A percentile compares a stretch with the other conserved stretches of the same genome.
Evolutionary conservation across 768 basidiomycete species (phyloP).

Genomic region (Chalciporus sphaerocephalus): DNA sequence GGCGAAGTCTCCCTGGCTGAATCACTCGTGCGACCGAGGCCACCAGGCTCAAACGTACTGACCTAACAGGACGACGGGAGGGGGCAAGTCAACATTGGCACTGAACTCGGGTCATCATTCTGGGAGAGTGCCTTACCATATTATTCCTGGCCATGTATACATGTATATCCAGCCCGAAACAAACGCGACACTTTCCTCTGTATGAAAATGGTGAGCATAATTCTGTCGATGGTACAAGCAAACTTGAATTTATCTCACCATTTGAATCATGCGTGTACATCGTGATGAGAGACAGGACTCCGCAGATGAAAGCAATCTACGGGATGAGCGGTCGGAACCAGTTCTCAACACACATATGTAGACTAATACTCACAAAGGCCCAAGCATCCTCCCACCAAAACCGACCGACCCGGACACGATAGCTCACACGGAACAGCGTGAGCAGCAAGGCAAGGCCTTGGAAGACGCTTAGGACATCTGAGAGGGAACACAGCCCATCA

Average conservation of each 20-base stretch:
- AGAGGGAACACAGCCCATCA: too few species aligned
- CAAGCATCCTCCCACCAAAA: too few species aligned
- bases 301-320: not conserved
- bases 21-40: not conserved
- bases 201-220: too few species aligned
- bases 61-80: not conserved
- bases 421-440: constrained; percentile 1
- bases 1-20: too few species aligned
- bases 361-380: not conserved
- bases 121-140: too few species aligned
- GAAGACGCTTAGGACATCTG: not conserved
- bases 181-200: not conserved
- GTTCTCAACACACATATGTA: too few species aligned
- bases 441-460: not conserved
- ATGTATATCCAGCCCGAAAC: not conserved
- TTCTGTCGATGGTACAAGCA: too few species aligned
- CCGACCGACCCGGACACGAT: too few species aligned
- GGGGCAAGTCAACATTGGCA: too few species aligned
- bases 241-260: not conserved
- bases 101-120: too few species aligned
- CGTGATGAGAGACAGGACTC: not conserved
- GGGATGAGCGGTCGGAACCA: too few species aligned
- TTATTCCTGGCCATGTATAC: not conserved
- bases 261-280: not conserved
- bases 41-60: not conserved